Percentiles rank a stretch among this genome's conserved stretches.
These are phyloP conservation scores for Ganoderma lingzhi DNA, from an alignment of 1,284 basidiomycete species.

Conservation along the genomic window DNA sequence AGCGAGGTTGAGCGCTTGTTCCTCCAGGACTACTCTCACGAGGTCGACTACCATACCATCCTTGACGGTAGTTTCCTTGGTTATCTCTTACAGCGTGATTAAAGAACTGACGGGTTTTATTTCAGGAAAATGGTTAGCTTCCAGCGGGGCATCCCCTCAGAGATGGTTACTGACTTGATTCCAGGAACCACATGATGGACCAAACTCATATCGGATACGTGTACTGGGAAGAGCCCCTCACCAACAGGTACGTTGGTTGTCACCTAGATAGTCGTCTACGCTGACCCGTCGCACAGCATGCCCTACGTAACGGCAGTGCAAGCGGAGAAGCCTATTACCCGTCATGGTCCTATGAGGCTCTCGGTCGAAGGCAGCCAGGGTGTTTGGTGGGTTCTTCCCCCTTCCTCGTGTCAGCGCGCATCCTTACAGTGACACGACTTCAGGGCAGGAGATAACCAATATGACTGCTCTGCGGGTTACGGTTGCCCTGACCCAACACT, in stretches of 20 bases:
- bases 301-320: slow-evolving; percentile 64
- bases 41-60: slow-evolving; percentile 63
- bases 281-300: slow-evolving; percentile 49
- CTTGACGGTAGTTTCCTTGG: slow-evolving; percentile 54
- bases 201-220: slow-evolving; percentile 73
- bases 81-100: not conserved
- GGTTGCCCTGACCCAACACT: slow-evolving; percentile 60
- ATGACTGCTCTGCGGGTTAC: slow-evolving; percentile 60
- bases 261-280: not conserved
- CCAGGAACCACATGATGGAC: slow-evolving; percentile 64
- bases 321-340: slow-evolving; percentile 55
- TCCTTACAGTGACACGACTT: not conserved
- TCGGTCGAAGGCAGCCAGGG: slow-evolving; percentile 65
- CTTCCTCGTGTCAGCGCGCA: not conserved
- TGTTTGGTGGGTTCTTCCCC: slow-evolving; percentile 53
- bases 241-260: slow-evolving; percentile 54
- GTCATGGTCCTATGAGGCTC: slow-evolving; percentile 68
- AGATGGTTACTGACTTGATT: not conserved
- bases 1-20: slow-evolving; percentile 62
- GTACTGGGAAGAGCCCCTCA: slow-evolving; percentile 77
- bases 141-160: too few relatives aligned
- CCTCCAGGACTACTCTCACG: slow-evolving; percentile 64
- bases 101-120: too few relatives aligned
- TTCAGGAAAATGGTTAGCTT: slow-evolving; percentile 56
- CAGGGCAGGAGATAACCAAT: slow-evolving; percentile 69